Evolutionary conservation across 495 filamentous ascomycete species (phyloP).

Genomic region (Eremomyces bilateralis): DNA sequence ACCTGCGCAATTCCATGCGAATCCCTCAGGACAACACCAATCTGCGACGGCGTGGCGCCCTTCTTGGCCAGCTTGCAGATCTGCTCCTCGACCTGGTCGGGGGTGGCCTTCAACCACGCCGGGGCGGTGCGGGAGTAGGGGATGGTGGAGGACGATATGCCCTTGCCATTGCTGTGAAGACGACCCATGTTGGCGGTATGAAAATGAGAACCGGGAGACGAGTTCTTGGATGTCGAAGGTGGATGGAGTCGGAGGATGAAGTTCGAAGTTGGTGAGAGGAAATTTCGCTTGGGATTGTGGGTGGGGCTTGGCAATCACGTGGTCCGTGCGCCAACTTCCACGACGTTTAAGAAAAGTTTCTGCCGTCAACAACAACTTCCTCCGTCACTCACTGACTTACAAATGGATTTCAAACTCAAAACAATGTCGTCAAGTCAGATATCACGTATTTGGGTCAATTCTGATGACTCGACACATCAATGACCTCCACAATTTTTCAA

Average conservation of each 20-base stretch:
- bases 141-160: constrained; percentile 81
- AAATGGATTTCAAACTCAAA: neutral
- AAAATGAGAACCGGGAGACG: no score
- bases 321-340: neutral
- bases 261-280: neutral
- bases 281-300: neutral
- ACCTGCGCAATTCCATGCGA: constrained; percentile 93
- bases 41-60: constrained; percentile 93
- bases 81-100: constrained; percentile 84
- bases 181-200: constrained; percentile 57
- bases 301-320: neutral
- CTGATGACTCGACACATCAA: no score
- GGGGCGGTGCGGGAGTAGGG: constrained; percentile 88
- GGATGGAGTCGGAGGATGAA: constrained; percentile 3
- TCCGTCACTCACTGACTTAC: neutral
- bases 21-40: constrained; percentile 94
- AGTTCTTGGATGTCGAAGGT: neutral
- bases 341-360: no score
- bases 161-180: constrained; percentile 98
- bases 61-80: constrained; percentile 98
- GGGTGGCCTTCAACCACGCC: constrained; percentile 80
- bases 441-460: neutral
- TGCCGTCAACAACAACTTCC: no score
- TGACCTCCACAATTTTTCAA: no score
- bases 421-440: neutral